phyloP scores from a whole-genome alignment of 208 protist species.

The Leptomonas pyrrhocoris region DNA sequence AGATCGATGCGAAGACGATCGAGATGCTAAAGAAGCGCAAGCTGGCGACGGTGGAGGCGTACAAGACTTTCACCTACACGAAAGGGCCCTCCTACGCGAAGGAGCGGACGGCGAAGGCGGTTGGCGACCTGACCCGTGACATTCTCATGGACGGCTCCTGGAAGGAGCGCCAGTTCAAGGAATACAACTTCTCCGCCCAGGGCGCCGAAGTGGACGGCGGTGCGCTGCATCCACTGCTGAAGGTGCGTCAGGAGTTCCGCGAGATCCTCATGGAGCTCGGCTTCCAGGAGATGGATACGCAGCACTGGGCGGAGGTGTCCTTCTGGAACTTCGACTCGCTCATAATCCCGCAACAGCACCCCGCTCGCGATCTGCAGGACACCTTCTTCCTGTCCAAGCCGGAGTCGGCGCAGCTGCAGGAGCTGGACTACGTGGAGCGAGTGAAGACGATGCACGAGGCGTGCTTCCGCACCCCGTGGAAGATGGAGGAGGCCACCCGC shows the following conservation, averaged over 20 bases:
- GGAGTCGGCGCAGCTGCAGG: slow-evolving; percentile 35
- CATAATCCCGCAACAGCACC: slow-evolving; percentile 99
- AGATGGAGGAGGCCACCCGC: slow-evolving; percentile 92
- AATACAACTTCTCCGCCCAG: slow-evolving; percentile 96
- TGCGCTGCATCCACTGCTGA: slow-evolving; percentile 98
- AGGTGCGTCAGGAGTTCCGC: slow-evolving; percentile 98
- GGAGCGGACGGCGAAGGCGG: slow-evolving; percentile 72
- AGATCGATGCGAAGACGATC: slow-evolving; percentile 61
- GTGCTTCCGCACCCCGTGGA: slow-evolving; percentile 95
- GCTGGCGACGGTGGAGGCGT: slow-evolving; percentile 72
- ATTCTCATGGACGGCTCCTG: slow-evolving; percentile 96
- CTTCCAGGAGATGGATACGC: slow-evolving; percentile 99
- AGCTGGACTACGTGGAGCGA: slow-evolving; percentile 91
- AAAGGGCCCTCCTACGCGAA: slow-evolving; percentile 83
- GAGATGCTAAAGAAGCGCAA: slow-evolving; percentile 94
- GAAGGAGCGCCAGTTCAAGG: slow-evolving; percentile 95
- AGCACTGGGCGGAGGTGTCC: slow-evolving; percentile 98
- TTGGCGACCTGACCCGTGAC: slow-evolving; percentile 93
- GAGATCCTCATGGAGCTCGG: slow-evolving; percentile 99
- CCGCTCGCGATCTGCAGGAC: slow-evolving; percentile 99
- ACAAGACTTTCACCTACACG: slow-evolving; percentile 82
- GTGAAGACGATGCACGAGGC: slow-evolving; percentile 95
- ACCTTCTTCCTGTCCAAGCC: slow-evolving; percentile 99
- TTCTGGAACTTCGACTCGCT: slow-evolving; percentile 99
- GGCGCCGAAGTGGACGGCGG: slow-evolving; percentile 91